phyloP scores from a whole-genome alignment of 345 rosid species.

The Eucalyptus cloeziana region DNA sequence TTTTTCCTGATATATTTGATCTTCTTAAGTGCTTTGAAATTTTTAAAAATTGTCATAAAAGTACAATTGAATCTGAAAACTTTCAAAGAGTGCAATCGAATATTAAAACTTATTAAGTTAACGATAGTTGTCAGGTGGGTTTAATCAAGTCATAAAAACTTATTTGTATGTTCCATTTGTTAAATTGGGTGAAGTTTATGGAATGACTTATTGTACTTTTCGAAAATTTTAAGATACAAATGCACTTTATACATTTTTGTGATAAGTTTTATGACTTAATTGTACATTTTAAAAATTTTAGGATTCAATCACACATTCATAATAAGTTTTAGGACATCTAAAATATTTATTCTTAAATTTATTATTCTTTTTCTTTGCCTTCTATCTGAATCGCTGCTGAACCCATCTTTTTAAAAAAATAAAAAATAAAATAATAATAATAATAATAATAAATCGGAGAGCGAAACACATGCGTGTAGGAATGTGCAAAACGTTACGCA shows the following conservation, averaged over 20 bases:
- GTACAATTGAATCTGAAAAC: fast-evolving
- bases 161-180: too few species aligned
- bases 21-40: too few species aligned
- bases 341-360: too few species aligned
- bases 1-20: fast-evolving
- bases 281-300: too few species aligned
- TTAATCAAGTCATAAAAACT: too few species aligned
- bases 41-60: fast-evolving
- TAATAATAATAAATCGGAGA: background rate
- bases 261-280: fast-evolving
- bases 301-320: fast-evolving
- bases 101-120: too few species aligned
- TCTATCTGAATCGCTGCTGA: background rate
- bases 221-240: fast-evolving
- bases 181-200: fast-evolving
- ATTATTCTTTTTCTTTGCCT: background rate
- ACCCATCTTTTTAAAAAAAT: background rate
- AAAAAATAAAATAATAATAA: too few species aligned
- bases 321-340: too few species aligned
- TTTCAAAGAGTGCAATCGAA: fast-evolving
- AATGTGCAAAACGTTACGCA: background rate
- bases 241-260: fast-evolving
- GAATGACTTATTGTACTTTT: fast-evolving
- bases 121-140: fast-evolving
- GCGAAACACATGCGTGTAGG: background rate